Base-by-base conservation (phyloP, 306 rosid species). In the Corylus heterophylla region DNA sequence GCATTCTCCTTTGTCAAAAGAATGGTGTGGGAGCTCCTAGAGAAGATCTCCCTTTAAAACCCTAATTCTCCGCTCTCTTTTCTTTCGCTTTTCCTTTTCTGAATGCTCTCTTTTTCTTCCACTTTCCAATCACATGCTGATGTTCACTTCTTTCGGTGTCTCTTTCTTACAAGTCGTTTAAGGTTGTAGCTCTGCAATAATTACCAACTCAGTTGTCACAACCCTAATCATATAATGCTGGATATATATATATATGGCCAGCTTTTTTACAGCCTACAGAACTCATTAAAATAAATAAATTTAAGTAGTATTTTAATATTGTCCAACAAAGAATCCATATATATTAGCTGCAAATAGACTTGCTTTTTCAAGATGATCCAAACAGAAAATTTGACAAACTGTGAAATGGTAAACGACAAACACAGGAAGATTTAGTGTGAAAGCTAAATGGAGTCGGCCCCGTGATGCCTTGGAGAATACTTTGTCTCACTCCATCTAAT, bases 1-100 rank as follows among this genome's bases (percentile, higher is more conserved):
- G 13, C 68, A 14, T 37, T 37, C 7, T 50, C 49, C 59, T 76
- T 78, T 75, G 55, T 12, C 71, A 69, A 84, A 73, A 81, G 78
- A 16, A 61, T 76, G 79, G 67, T 75, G 50, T 78, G 51, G 74
- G 54, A 66, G 49, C 8, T 70, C 47, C 35, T 13, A 78, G 14
- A 55, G 39, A 64, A 77, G 74, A 79, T 63, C 78, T 39, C 55
- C 52, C 16, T n/a, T 25, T 62, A 54, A 50, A 61, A 52, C 42
- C 69, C 75, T 59, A 51, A 1, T 62, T 54, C 25, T 54, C 35
- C 25, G 74, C 12, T 14, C 39, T 76, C 44, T 49, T 78, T 11
- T 45, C 73, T 29, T 72, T 78, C 18, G n/a, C 77, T 55, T 79
- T 78, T 74, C 47, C 31, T 29, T 74, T 69, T 39, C 42, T 71